Conservation (phyloP, 352 stramenopile species). For the Aphanomyces astaci region DNA sequence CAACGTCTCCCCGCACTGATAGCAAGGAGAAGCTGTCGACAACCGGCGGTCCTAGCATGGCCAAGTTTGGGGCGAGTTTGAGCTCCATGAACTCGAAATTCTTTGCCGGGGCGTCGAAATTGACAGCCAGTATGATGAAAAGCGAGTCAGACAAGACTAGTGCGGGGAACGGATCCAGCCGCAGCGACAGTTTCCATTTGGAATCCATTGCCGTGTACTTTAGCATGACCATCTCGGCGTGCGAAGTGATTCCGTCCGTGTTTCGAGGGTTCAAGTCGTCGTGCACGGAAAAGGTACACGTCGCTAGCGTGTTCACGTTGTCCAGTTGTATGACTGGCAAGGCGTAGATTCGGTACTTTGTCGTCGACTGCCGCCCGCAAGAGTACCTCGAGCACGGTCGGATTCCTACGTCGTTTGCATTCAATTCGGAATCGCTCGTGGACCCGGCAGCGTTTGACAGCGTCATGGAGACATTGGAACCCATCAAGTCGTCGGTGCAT, state of each 20-base stretch:
- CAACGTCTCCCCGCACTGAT: not conserved
- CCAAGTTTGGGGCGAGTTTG: conserved; percentile 1
- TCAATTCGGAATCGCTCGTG: conserved; percentile 56
- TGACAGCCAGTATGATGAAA: conserved; percentile 18
- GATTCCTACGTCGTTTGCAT: conserved; percentile 68
- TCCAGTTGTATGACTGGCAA: conserved; percentile 10
- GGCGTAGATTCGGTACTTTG: conserved; percentile 59
- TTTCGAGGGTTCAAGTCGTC: conserved; percentile 60
- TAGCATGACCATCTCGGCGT: conserved; percentile 45
- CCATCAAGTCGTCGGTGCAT: conserved; percentile 57
- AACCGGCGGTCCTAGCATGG: not conserved
- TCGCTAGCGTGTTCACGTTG: not conserved
- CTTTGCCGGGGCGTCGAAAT: conserved; percentile 11
- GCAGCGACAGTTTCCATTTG: conserved; percentile 22
- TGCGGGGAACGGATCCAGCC: not conserved
- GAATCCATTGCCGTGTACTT: conserved; percentile 33
- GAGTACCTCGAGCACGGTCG: conserved; percentile 40
- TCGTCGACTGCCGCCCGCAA: conserved; percentile 58
- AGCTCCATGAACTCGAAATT: conserved; percentile 22
- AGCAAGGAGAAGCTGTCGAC: conserved; percentile 3
- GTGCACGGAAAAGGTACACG: conserved; percentile 23
- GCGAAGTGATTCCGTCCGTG: conserved; percentile 56
- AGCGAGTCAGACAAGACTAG: not conserved
- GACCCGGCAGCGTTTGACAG: conserved; percentile 46
- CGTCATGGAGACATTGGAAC: conserved; percentile 55